Conservation (phyloP, 2,329 filamentous ascomycete genomes). For the Zalaria sp. region DNA sequence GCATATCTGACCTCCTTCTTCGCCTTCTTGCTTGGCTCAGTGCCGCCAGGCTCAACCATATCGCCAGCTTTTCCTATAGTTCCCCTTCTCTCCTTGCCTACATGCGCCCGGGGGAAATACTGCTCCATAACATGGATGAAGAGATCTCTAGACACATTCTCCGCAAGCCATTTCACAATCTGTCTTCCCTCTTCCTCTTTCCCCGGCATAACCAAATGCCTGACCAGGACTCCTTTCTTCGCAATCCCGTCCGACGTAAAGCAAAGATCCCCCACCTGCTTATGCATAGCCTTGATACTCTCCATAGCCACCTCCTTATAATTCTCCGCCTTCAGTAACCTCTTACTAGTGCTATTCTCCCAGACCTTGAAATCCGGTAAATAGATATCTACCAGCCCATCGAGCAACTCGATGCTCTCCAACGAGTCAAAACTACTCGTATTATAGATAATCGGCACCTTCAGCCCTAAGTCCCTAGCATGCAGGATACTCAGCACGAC, state of each 20-base stretch:
- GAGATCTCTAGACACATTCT: constrained; percentile 56
- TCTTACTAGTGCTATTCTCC: constrained; percentile 49
- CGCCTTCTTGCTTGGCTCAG: constrained; percentile 11
- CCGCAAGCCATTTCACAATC: constrained; percentile 65
- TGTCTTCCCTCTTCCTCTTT: constrained; percentile 56
- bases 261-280: constrained; percentile 67
- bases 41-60: constrained; percentile 17
- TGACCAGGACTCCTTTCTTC: constrained; percentile 59
- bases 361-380: constrained; percentile 83
- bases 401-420: constrained; percentile 55
- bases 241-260: constrained; percentile 73
- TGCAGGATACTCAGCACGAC: constrained; percentile 64
- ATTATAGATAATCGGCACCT: constrained; percentile 69
- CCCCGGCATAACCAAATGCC: constrained; percentile 77
- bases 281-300: constrained; percentile 67
- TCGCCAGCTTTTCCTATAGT: constrained; percentile 11
- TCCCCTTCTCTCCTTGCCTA: constrained; percentile 50
- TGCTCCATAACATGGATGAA: constrained; percentile 87
- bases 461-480: constrained; percentile 55
- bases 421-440: constrained; percentile 69
- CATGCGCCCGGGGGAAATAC: constrained; percentile 67
- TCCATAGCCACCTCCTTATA: constrained; percentile 60
- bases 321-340: constrained; percentile 64
- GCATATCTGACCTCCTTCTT: constrained; percentile 47
- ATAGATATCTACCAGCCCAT: constrained; percentile 74